Evolutionary conservation across 192 early-diverging fungal genomes (phyloP).

Genomic region (Ambispora gerdemannii): DNA sequence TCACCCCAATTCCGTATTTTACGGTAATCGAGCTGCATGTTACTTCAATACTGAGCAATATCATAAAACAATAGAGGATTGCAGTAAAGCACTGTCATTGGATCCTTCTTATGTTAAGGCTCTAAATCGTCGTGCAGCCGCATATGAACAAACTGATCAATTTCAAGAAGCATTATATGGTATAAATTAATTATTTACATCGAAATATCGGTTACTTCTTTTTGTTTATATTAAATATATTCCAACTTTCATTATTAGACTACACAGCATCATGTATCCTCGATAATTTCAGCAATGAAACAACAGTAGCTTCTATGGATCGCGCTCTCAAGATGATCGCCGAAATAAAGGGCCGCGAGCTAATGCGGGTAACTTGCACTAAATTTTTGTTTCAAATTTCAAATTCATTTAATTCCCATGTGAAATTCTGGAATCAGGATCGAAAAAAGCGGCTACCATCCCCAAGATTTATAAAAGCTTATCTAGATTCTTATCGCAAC

Average conservation of each 20-base stretch:
- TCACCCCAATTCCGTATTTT: slow-evolving; percentile 80
- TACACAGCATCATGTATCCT: slow-evolving; percentile 91
- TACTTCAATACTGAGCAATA: slow-evolving; percentile 72
- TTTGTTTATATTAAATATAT: too few species aligned
- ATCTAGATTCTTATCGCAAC: slow-evolving; percentile 88
- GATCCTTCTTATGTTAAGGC: slow-evolving; percentile 90
- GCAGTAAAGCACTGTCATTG: slow-evolving; percentile 73
- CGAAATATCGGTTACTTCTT: too few species aligned
- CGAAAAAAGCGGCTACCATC: slow-evolving; percentile 76
- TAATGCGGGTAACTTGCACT: slow-evolving; percentile 48
- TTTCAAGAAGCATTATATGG: slow-evolving; percentile 56
- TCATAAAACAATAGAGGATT: slow-evolving; percentile 80
- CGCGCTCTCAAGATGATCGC: slow-evolving; percentile 83
- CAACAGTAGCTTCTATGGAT: slow-evolving; percentile 76
- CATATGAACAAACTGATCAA: slow-evolving; percentile 51
- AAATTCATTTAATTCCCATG: too few species aligned
- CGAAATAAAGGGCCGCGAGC: slow-evolving; percentile 71
- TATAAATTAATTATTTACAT: slow-evolving; percentile 4
- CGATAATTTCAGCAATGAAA: slow-evolving; percentile 89
- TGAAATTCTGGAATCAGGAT: slow-evolving; percentile 36
- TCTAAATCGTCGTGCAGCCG: slow-evolving; percentile 55
- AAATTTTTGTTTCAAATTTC: background rate
- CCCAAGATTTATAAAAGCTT: slow-evolving; percentile 86
- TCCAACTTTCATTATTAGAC: slow-evolving; percentile 48
- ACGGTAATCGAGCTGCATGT: slow-evolving; percentile 94